Base-by-base conservation (phyloP, 192 early-diverging fungal species). In the Coemansia sp. region DNA sequence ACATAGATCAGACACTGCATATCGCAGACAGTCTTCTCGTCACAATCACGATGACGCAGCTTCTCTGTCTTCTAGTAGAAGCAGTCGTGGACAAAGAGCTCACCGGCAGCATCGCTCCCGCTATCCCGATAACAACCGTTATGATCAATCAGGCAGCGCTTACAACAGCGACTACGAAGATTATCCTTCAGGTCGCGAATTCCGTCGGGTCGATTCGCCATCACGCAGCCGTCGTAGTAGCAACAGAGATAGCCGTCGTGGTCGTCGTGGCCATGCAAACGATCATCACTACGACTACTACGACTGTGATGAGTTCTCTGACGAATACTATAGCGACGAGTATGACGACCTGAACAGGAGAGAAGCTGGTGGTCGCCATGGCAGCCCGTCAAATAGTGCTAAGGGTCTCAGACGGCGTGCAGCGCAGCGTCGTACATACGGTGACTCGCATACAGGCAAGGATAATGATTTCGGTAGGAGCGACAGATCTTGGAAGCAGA, bases 291-390 rank as follows among this genome's bases (percentile, higher is more conserved):
- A 77, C 50, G 63, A 66, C 22, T 46, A 66, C 27, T 62, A 72
- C 24, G 69, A 70, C 47, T 67, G 67, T 40, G 60, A 79, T 44
- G 69, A 64, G 8, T 47, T 59, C 41, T 71, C 68, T 1, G 67
- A 64, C n/a, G 53, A 37, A 23, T 61, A 71, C 49, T 42, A 46
- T 12, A 64, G 72, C 45, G 67, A 64, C 12, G 67, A 66, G 48
- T 58, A 59, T 21, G 63, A 71, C 30, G 72, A 71, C 33, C 64
- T 37, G 23, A 72, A 65, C 27, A 47, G 53, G 15, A 38, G 41
- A n/a, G 57, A 59, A 19, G 42, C 48, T 19, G 39, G 57, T 9
- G 61, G 44, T 9, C 43, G 65, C 19, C 57, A 59, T 55, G 51
- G 46, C 30, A 57, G 51, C 25, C 51, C 37, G 21, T 58, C 62